Base-by-base conservation (phyloP, 148 eudicot genomes). In the Linanthus parryae region DNA sequence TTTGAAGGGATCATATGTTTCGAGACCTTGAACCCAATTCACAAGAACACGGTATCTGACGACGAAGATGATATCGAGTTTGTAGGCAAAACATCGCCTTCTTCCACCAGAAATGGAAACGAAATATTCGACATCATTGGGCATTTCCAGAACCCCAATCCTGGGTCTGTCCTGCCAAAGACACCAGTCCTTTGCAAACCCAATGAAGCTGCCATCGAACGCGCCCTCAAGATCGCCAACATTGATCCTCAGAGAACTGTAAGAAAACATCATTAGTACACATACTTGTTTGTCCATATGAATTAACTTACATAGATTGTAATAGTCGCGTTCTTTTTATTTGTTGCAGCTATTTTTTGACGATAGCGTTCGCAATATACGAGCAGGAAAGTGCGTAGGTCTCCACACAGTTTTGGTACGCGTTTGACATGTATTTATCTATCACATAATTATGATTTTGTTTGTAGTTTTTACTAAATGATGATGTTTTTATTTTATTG, bases 1-100 rank as follows among this genome's bases (percentile, higher is more conserved):
- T 92, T 92, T 26, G 98, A 92, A 41, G 94, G 98, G 16, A 75
- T 92, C 18, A 79, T 92, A 8, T 92, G 98, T 65, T 92, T 92
- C 33, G 96, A 87, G 68, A 87, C 85, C 13, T 77, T 92, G 4
- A 92, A 92, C 24, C 96, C 88, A 0, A 54, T 57, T 24, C 83
- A 86, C 67, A 79, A 81, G 67, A 75, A 25, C 68, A 54, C 64
- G 17, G 54, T 59, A 15, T 82, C 85, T 0, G 88, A 85, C 40
- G 91, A 82, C 36, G 95, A 82, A 50, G 92, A 84, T 43, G 94
- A 84, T 1, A 44, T 68, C 3, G 75, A 65, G n/a, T 85, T 89
- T 46, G 20, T 77, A 3, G 95, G 88, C 27, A 48, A 72, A 16
- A 46, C 41, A 22, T 35, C 24, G 33, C 3, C 55, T 35, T 5